These are phyloP conservation scores for Elongisporangium undulatum DNA, from an alignment of 352 stramenopile species.

Conservation along the genomic window DNA sequence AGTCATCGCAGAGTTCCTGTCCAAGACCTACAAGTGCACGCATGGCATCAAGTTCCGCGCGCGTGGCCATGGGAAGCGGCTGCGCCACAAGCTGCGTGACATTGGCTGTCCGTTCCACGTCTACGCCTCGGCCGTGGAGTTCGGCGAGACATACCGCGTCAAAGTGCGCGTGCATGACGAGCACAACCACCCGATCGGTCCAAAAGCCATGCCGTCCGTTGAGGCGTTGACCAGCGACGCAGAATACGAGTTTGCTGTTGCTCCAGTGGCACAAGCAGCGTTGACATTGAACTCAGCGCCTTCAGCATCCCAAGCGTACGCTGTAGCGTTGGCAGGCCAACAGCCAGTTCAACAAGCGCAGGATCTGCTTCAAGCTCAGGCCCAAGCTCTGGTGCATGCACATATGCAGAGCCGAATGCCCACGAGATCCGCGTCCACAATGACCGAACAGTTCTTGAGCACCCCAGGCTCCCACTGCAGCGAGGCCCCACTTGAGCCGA, in stretches of 20 bases:
- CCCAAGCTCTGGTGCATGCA: conserved; percentile 24
- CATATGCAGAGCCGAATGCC: conserved; percentile 10
- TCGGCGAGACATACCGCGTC: conserved; percentile 56
- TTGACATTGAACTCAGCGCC: not conserved
- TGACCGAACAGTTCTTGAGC: too few relatives aligned
- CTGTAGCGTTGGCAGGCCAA: not conserved
- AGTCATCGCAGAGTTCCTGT: conserved; percentile 67
- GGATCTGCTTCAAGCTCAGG: conserved; percentile 24
- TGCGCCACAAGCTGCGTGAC: conserved; percentile 65
- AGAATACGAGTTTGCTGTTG: conserved; percentile 43
- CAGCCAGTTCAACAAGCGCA: conserved; percentile 13
- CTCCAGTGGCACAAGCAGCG: conserved; percentile 2
- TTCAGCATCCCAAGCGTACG: not conserved
- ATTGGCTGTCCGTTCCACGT: conserved; percentile 79
- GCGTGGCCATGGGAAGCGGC: conserved; percentile 57
- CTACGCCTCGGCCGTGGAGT: conserved; percentile 69
- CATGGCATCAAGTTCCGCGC: conserved; percentile 82
- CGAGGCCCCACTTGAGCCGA: not conserved
- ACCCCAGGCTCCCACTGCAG: too few relatives aligned
- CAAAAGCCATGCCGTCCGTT: conserved; percentile 57
- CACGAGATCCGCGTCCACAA: too few relatives aligned
- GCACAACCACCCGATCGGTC: conserved; percentile 76
- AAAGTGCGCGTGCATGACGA: conserved; percentile 68
- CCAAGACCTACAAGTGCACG: conserved; percentile 84
- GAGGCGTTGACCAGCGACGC: conserved; percentile 35